Evolutionary conservation across 495 filamentous ascomycete genomes (phyloP).

Genomic region (Neurospora tetrasperma): DNA sequence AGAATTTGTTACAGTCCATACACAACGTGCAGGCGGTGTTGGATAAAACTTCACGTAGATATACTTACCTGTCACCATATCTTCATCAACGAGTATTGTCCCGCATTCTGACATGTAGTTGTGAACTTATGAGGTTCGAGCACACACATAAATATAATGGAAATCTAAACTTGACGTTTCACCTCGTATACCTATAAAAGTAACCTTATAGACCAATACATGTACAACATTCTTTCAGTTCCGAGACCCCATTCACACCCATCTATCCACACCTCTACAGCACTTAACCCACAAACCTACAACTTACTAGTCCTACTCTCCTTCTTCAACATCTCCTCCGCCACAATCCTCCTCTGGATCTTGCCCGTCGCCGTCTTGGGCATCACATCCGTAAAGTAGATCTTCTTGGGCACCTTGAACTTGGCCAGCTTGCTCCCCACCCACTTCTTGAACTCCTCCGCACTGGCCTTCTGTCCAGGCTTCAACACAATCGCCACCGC

Average conservation of each 20-base stretch:
- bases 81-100: not conserved
- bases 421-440: slow-evolving; percentile 57
- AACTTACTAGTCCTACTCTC: slow-evolving; percentile 31
- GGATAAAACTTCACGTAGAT: not conserved
- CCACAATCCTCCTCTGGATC: slow-evolving; percentile 70
- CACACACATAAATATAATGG: not conserved
- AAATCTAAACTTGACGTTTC: not conserved
- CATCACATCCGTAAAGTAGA: slow-evolving; percentile 71
- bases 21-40: not conserved
- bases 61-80: not conserved
- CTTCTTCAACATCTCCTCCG: slow-evolving; percentile 62
- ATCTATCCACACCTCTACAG: not conserved
- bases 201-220: not conserved
- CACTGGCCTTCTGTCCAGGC: slow-evolving; percentile 39
- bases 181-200: not conserved
- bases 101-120: not conserved
- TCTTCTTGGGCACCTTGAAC: slow-evolving; percentile 79
- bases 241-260: no score
- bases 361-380: slow-evolving; percentile 89
- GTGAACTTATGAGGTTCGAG: not conserved
- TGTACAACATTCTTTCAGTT: not conserved
- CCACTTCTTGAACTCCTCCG: slow-evolving; percentile 54
- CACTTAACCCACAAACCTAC: slow-evolving; percentile 9
- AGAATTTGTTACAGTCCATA: no score
- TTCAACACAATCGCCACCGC: slow-evolving; percentile 70